These are phyloP conservation scores for Pseudisothecium myosuroides DNA, from an alignment of 225 moss, liverwort and hornwort species.

Conservation along the genomic window DNA sequence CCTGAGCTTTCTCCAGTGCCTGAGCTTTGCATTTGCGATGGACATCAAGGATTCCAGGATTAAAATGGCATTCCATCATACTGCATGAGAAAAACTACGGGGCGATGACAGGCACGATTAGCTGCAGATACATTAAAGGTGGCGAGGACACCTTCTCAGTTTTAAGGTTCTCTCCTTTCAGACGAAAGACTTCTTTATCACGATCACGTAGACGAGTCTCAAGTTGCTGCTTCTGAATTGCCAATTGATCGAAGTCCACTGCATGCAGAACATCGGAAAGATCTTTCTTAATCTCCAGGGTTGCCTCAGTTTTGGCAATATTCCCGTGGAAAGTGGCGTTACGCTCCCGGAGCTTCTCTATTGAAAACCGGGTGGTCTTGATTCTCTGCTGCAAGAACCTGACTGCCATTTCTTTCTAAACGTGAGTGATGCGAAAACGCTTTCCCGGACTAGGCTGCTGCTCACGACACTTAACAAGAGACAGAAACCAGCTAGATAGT, in stretches of 20 bases:
- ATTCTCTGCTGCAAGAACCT: constrained; percentile 76
- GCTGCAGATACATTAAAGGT: not conserved
- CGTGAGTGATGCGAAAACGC: not conserved
- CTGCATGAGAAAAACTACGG: not conserved
- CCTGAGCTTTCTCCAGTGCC: constrained; percentile 52
- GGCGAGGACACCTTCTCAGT: constrained; percentile 38
- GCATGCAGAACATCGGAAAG: constrained; percentile 81
- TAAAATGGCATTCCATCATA: not conserved
- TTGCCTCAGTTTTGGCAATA: constrained; percentile 41
- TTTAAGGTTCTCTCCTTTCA: constrained; percentile 67
- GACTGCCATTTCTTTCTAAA: constrained; percentile 17
- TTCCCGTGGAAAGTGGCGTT: constrained; percentile 50
- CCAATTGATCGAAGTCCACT: constrained; percentile 83
- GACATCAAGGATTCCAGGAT: not conserved
- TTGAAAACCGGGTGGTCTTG: constrained; percentile 40
- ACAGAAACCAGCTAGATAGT: not conserved
- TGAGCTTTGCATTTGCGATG: not conserved
- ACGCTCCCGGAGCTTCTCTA: constrained; percentile 50
- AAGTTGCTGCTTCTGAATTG: constrained; percentile 75
- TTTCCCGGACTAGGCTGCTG: not conserved
- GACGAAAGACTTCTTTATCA: constrained; percentile 39
- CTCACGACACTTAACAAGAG: not conserved
- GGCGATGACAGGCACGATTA: not conserved
- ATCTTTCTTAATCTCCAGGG: constrained; percentile 67
- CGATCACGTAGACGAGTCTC: constrained; percentile 50